phyloP scores from a whole-genome alignment of 768 basidiomycete genomes.

The Phanerodontia chrysosporium region DNA sequence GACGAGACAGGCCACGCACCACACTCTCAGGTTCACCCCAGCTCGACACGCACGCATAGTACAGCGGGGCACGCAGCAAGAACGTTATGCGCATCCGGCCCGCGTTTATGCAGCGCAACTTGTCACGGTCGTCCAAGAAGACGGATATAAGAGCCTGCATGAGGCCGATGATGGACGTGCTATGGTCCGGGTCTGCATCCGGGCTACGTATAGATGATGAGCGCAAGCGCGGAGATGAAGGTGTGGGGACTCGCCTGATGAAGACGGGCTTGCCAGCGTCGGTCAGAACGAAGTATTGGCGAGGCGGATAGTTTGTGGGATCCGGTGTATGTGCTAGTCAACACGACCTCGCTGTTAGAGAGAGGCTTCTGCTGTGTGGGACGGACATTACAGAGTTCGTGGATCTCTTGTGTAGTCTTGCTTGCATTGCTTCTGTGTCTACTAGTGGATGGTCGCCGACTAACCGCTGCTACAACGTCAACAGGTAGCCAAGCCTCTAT shows the following conservation, averaged over 20 bases:
- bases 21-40: slow-evolving; percentile 97
- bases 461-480: neutral
- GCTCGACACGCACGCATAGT: slow-evolving; percentile 85
- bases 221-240: neutral
- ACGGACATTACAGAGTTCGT: neutral
- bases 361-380: neutral
- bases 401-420: neutral
- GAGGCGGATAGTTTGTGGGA: slow-evolving; percentile 22
- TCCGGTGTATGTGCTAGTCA: neutral
- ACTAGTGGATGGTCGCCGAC: neutral
- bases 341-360: neutral
- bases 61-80: slow-evolving; percentile 80
- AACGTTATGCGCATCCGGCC: slow-evolving; percentile 84
- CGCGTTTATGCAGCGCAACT: slow-evolving; percentile 76
- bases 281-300: slow-evolving; percentile 90
- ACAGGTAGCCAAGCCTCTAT: no score
- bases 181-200: neutral
- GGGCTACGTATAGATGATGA: neutral
- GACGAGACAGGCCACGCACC: slow-evolving; percentile 46
- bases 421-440: neutral
- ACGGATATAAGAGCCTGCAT: slow-evolving; percentile 96
- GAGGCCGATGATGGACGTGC: slow-evolving; percentile 81
- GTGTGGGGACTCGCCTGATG: slow-evolving; percentile 56
- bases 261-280: slow-evolving; percentile 99
- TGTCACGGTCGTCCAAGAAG: slow-evolving; percentile 90